A percentile compares a stretch with the other conserved stretches of the same genome.
phyloP scores from a whole-genome alignment of 78 protist genomes.

The Dictyostelium discoideum region dicty_2.7 NC_007088.5:3871501-3872000 shows the following conservation, averaged over 20 bases:
- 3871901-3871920: not conserved
- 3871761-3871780: not conserved
- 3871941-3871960: slow-evolving; percentile 1
- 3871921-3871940: not conserved
- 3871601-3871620: not conserved
- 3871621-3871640: not conserved
- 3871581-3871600: not conserved
- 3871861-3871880: not conserved
- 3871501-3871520: not conserved
- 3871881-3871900: not conserved
- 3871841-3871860: not conserved
- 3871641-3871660: not conserved
- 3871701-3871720: not conserved
- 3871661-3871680: not conserved
- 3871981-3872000: not conserved
- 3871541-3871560: not conserved
- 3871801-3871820: not conserved
- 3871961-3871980: slow-evolving; percentile 6
- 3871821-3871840: not conserved
- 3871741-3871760: not conserved
- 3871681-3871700: not conserved
- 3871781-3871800: not conserved
- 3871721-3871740: not conserved
- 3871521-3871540: not conserved
- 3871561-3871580: not conserved